Percentiles rank a stretch among this genome's conserved stretches.
These are phyloP conservation scores for Trichoderma sp. DNA, from an alignment of 2,329 filamentous ascomycete species.

Conservation along the genomic window DNA sequence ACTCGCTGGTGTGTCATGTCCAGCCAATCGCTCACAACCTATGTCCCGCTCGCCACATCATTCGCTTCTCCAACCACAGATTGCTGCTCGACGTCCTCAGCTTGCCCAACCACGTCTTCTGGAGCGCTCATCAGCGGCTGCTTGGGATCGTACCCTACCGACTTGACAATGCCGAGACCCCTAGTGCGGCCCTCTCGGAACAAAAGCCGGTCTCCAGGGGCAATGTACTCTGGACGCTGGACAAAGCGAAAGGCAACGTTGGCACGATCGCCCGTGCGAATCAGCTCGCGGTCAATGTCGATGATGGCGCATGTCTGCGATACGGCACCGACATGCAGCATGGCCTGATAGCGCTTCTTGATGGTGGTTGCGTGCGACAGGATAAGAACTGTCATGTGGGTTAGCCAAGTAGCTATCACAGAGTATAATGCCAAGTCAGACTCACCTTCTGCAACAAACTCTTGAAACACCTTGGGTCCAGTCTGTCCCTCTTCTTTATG, in stretches of 20 bases:
- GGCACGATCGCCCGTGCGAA: constrained; percentile 91
- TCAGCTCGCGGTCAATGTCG: constrained; percentile 93
- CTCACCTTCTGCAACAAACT: constrained; percentile 76
- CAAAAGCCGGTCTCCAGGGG: constrained; percentile 82
- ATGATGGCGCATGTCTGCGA: constrained; percentile 97
- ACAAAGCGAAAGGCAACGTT: constrained; percentile 93
- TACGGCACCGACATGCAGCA: constrained; percentile 94
- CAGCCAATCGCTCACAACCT: not conserved
- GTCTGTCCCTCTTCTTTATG: constrained; percentile 76
- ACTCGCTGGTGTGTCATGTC: not conserved
- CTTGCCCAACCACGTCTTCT: constrained; percentile 17
- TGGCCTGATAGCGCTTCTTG: constrained; percentile 94
- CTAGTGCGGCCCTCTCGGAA: constrained; percentile 96
- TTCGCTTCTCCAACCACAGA: not conserved
- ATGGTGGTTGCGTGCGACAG: constrained; percentile 96
- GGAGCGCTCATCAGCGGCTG: constrained; percentile 44
- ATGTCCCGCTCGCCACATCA: constrained; percentile 9
- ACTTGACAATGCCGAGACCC: constrained; percentile 91
- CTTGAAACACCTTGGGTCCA: constrained; percentile 68
- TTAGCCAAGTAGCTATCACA: not conserved
- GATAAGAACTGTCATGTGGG: constrained; percentile 71
- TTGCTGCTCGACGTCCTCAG: not conserved
- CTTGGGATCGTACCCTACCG: constrained; percentile 77
- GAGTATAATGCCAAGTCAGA: not conserved
- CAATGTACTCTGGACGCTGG: constrained; percentile 89